Evolutionary conservation across 495 filamentous ascomycete species (phyloP), one percentile per base, ranked within the genome.

Genomic region (Clavariopsis aquatica): DNA sequence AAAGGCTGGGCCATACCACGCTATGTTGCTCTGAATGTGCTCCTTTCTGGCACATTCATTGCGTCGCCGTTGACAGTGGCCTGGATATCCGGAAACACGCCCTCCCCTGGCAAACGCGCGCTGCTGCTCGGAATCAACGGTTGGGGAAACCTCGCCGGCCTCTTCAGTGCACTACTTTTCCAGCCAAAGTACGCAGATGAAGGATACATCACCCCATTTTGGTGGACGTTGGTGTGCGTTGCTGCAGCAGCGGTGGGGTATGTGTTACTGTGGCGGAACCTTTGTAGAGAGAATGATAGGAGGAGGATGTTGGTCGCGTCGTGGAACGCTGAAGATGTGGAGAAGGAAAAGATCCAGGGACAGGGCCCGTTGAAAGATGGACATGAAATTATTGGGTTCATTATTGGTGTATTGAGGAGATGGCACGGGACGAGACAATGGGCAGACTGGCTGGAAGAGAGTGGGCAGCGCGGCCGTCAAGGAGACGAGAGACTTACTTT

Each of bases 41-140:
- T 86, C 1, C 79, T 85, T 0, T 71, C 75, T 3, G 84, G 84
- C 3, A 80, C 76, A 54, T 86, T 79, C 68, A 77, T 84, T 49
- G 76, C 84, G 1, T 76, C 78, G 13, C 83, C 83, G 9, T 73
- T 87, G 5, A 81, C 81, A 1, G 82, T 84, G 1, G 83, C 84
- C 2, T 87, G 83, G 85, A 68, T 87, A 2, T 73, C 75, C 27
- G 78, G 77, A 23, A 87, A 87, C 64, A 87, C 78, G 7, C 73
- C 78, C 24, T 77, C 78, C 45, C 79, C 79, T 15, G 81, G 83
- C 8, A 85, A 85, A 66, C 75, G 84, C 0, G 74, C 81, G 0
- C 69, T 85, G 2, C 71, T 84, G 24, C 75, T 86, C 24, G 84
- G 84, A 0, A 79, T 86, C 60, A 86, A 85, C 60, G 84, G 84